Conservation (phyloP, 2,329 filamentous ascomycete species). For the Penicillium sp. region DNA sequence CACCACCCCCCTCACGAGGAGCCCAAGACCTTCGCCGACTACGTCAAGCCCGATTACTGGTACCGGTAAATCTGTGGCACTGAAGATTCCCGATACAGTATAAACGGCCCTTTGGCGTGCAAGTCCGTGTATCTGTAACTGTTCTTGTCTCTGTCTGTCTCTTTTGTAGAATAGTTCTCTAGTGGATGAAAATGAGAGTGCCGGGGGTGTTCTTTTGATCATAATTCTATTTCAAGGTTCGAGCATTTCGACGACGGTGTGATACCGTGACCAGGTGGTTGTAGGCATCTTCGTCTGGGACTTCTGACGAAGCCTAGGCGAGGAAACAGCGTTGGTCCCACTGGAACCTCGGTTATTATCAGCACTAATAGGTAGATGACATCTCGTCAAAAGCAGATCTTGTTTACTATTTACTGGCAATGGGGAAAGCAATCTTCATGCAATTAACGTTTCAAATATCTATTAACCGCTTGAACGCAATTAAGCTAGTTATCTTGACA, state of each 20-base stretch:
- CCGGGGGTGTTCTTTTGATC: slow-evolving; percentile 19
- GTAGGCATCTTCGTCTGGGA: background rate
- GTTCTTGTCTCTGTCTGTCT: slow-evolving; percentile 21
- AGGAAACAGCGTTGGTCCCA: background rate
- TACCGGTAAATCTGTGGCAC: slow-evolving; percentile 52
- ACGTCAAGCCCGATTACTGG: slow-evolving; percentile 90
- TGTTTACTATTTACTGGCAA: background rate
- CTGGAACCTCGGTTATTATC: no score
- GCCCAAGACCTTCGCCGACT: slow-evolving; percentile 96
- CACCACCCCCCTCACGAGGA: slow-evolving; percentile 63
- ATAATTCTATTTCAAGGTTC: slow-evolving; percentile 1
- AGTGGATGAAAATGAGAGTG: slow-evolving; percentile 30
- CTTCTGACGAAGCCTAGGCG: background rate
- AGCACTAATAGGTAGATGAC: no score
- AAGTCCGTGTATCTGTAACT: slow-evolving; percentile 20
- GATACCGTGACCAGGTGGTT: background rate
- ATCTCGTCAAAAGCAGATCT: background rate
- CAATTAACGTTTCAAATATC: background rate
- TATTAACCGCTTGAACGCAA: background rate
- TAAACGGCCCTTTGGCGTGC: slow-evolving; percentile 17
- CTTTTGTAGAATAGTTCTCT: slow-evolving; percentile 31
- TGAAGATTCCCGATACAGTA: slow-evolving; percentile 19
- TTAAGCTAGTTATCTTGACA: background rate
- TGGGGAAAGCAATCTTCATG: background rate
- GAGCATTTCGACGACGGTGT: background rate